A percentile compares a stretch with the other conserved stretches of the same genome.
phyloP scores from a whole-genome alignment of 2,329 filamentous ascomycete genomes.

The Thyridium curvatum region DNA sequence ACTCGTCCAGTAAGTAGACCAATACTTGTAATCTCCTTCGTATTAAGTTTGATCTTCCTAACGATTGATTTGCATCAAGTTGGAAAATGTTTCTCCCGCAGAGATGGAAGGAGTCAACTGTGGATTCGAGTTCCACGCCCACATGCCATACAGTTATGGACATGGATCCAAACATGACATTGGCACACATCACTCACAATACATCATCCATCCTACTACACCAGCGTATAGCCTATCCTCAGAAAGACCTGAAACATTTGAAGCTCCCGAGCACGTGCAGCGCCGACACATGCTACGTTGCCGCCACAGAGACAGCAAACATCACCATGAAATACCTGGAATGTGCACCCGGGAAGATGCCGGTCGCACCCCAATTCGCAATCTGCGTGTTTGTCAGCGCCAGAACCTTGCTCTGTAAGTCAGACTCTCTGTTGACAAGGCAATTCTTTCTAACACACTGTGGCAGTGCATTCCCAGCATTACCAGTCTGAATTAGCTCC shows the following conservation, averaged over 20 bases:
- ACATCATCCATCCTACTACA: slow-evolving; percentile 42
- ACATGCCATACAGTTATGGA: slow-evolving; percentile 8
- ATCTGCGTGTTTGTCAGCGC: slow-evolving; percentile 41
- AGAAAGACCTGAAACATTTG: slow-evolving; percentile 15
- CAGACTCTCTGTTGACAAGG: background rate
- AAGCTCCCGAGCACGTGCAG: slow-evolving; percentile 36
- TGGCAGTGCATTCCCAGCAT: too few species aligned
- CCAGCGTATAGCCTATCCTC: slow-evolving; percentile 39
- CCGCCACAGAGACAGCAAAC: slow-evolving; percentile 36
- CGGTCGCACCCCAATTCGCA: slow-evolving; percentile 30
- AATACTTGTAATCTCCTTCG: background rate
- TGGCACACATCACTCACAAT: slow-evolving; percentile 43
- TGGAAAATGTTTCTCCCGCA: slow-evolving; percentile 16
- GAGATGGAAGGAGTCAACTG: slow-evolving; percentile 9
- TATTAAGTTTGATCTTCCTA: too few species aligned
- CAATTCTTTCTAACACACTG: background rate
- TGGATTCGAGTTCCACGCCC: too few species aligned
- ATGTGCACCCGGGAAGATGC: slow-evolving; percentile 18
- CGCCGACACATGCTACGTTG: slow-evolving; percentile 40
- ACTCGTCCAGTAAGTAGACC: slow-evolving; percentile 21
- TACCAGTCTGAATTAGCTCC: too few species aligned
- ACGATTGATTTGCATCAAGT: background rate
- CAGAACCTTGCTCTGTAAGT: slow-evolving; percentile 25
- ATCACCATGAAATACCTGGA: slow-evolving; percentile 40
- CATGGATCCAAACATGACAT: slow-evolving; percentile 42